Evolutionary conservation across 306 rosid species (phyloP).

Genomic region (Arachis hypogaea): DNA sequence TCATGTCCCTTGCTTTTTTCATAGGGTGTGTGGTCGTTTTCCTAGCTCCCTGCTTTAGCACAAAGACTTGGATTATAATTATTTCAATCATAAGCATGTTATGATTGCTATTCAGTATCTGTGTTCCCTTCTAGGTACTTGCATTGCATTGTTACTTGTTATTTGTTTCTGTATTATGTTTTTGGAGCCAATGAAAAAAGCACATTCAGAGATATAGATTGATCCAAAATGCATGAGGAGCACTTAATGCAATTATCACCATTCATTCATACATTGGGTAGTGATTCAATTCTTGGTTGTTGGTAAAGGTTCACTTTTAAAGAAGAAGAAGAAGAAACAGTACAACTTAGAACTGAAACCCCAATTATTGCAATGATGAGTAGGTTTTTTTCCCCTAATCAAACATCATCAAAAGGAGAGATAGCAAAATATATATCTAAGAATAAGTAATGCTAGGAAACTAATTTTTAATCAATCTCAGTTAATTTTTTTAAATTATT

Average conservation of each 20-base stretch:
- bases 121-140: slow-evolving; percentile 28
- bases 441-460: no score
- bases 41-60: slow-evolving; percentile 20
- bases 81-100: slow-evolving; percentile 43
- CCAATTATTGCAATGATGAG: background rate
- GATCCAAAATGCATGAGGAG: background rate
- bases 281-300: background rate
- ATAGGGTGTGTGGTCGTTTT: slow-evolving; percentile 36
- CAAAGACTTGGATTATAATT: slow-evolving; percentile 28
- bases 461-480: no score
- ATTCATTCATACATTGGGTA: background rate
- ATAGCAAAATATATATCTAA: no score
- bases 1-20: background rate
- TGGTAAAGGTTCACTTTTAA: slow-evolving; percentile 29
- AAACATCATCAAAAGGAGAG: no score
- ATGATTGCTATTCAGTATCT: slow-evolving; percentile 22
- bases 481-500: no score
- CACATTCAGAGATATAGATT: background rate
- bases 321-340: slow-evolving; percentile 18
- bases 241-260: background rate
- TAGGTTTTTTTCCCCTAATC: no score
- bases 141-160: background rate
- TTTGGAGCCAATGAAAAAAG: background rate
- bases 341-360: slow-evolving; percentile 11
- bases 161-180: background rate